A percentile compares a stretch with the other conserved stretches of the same genome.
Conservation (phyloP, 2,329 filamentous ascomycete species). For the Pochonia chlamydosporia region DNA sequence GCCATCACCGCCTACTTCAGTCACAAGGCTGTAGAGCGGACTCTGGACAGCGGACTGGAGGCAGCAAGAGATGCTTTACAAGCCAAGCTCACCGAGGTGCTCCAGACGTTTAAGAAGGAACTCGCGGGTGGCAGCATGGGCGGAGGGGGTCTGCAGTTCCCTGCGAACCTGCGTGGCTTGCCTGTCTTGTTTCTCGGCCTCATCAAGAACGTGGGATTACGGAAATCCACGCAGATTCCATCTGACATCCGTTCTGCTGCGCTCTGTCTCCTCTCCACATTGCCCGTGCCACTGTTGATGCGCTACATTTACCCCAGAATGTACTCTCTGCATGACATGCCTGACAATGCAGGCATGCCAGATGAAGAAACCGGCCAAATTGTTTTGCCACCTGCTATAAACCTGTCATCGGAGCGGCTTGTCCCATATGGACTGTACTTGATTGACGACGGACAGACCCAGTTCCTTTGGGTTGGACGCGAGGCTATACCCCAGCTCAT, state of each 20-base stretch:
- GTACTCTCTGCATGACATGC: conserved; percentile 94
- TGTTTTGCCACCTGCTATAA: conserved; percentile 74
- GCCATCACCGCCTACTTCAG: conserved; percentile 92
- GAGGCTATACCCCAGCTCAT: conserved; percentile 89
- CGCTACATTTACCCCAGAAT: conserved; percentile 86
- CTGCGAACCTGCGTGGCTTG: conserved; percentile 81
- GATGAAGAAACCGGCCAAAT: conserved; percentile 85
- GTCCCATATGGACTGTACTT: conserved; percentile 89
- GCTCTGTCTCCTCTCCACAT: conserved; percentile 86
- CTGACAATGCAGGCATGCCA: conserved; percentile 81
- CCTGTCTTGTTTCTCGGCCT: conserved; percentile 88
- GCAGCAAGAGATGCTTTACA: conserved; percentile 86
- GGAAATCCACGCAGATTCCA: conserved; percentile 89
- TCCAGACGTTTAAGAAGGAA: conserved; percentile 96
- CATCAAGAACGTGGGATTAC: conserved; percentile 92
- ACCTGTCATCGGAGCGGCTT: conserved; percentile 82
- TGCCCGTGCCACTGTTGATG: conserved; percentile 82
- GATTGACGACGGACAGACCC: conserved; percentile 94
- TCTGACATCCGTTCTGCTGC: conserved; percentile 91
- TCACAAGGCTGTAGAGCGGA: conserved; percentile 93
- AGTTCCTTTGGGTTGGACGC: conserved; percentile 94
- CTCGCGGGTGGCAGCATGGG: conserved; percentile 94
- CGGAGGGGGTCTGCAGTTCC: conserved; percentile 88
- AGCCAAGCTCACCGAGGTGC: conserved; percentile 83
- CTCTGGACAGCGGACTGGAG: conserved; percentile 79